phyloP scores from a whole-genome alignment of 805 yeast species.

The Saturnispora ahearnii region DNA sequence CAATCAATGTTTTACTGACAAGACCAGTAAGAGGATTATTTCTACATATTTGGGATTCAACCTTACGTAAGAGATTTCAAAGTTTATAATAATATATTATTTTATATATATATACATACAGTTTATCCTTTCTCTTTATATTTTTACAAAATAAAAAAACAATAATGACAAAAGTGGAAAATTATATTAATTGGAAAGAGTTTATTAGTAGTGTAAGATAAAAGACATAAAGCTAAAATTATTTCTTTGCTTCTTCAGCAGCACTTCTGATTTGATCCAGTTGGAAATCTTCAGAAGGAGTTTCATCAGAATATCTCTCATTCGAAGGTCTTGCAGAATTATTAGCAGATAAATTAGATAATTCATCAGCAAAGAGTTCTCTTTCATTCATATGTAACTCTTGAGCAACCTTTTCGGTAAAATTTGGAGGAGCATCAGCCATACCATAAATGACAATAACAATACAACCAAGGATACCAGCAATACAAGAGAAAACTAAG shows the following conservation, averaged over 20 bases:
- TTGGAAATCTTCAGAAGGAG: constrained; percentile 4
- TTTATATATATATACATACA: not conserved
- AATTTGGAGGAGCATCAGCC: constrained; percentile 59
- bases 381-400: constrained; percentile 43
- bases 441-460: constrained; percentile 78
- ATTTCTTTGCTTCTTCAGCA: constrained; percentile 3
- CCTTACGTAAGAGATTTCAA: constrained; percentile 28
- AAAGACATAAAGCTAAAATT: not conserved
- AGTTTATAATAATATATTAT: not conserved
- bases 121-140: not conserved
- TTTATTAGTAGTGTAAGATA: not conserved
- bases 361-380: constrained; percentile 21
- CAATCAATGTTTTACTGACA: constrained; percentile 36
- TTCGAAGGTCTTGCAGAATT: constrained; percentile 6
- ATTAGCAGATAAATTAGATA: constrained; percentile 2
- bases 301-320: constrained; percentile 13
- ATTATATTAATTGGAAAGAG: not conserved
- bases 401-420: constrained; percentile 53
- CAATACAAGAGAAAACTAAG: constrained; percentile 76
- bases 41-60: constrained; percentile 35
- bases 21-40: constrained; percentile 38
- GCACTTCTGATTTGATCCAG: constrained; percentile 1
- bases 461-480: constrained; percentile 76
- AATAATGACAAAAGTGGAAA: not conserved
- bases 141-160: not conserved